Evolutionary conservation across 495 filamentous ascomycete genomes (phyloP), one percentile per base, ranked within the genome.

Genomic region (Annulohypoxylon maeteangense): DNA sequence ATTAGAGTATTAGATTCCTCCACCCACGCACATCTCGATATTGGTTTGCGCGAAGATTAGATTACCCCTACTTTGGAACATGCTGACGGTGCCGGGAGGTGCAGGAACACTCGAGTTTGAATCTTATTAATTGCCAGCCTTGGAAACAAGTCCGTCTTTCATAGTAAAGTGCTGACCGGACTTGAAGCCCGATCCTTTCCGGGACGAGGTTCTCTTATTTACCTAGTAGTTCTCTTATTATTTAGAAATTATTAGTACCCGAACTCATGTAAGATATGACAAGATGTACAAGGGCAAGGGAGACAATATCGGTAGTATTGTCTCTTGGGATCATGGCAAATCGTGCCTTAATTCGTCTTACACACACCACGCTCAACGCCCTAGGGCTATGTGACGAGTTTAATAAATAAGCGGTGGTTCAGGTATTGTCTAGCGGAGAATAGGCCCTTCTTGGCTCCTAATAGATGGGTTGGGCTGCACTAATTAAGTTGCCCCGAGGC

Each of bases 31-130:
- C 31, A 29, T 45, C 47, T 65, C 18, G 60, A 72, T 63, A 60
- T 72, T 72, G 65, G 64, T 56, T 61, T 65, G 29, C 48, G 55
- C 48, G 60, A 67, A 42, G 42, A 51, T 66, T 67, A 67, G 55
- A 65, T 61, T 66, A 62, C 62, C 53, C 67, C 60, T 64, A 54
- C 54, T 44, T 62, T 62, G 38, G 65, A 50, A 55, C 54, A 56
- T 55, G 64, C 63, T 65, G 64, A 64, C 53, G 54, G 70, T 48
- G 53, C 55, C 38, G 53, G 59, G 20, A 38, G 34, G 14, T 42
- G 22, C 31, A 62, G 53, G 51, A 55, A 58, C 27, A 53, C 25
- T 53, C 44, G 20, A 20, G 47, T 60, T 58, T 56, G 34, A 32
- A 48, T 71, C 22, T 42, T 34, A 22, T 57, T 59, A 38, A 60